Evolutionary conservation across 2,329 filamentous ascomycete genomes (phyloP), one percentile per base, ranked within the genome.

Genomic region (Colletotrichum sp.): DNA sequence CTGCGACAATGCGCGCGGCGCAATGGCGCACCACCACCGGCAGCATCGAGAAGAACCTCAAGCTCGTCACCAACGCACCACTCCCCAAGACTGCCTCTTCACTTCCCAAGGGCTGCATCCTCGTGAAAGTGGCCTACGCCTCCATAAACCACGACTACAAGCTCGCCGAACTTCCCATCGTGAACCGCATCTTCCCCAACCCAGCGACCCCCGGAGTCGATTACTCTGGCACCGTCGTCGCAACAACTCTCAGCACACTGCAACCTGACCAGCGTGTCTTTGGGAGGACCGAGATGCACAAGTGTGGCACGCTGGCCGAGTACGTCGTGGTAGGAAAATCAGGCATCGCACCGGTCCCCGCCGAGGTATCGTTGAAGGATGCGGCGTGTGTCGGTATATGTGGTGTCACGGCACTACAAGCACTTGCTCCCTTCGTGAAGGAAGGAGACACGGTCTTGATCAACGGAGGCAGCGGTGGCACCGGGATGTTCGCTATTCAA

Each of bases 131-230:
- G 66, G 79, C 83, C 65, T 83, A 84, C 77, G 83, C 85, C 1
- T 81, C 84, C 6, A 80, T 89, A 28, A 90, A 90, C 79, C 88
- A 88, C 75, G 89, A 90, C 80, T 86, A 86, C 84, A 90, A 90
- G 76, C 59, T 88, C 6, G 79, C 83, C n/a, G 86, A 87, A 63
- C 7, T 44, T 13, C 67, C 55, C 21, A 65, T 87, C 5, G 84
- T 84, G 7, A 83, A 83, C 28, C 69, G 83, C 63, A 74, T 84
- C 8, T 71, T 84, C 28, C 70, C 79, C 39, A 80, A 79, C 10
- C 89, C 89, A n/a, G 85, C 85, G 10, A 87, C 83, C 2, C 87
- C 87, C 0, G 87, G 87, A 18, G 84, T 87, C 77, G 90, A 92
- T 78, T 89, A 90, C 77, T 84, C 85, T 77, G 91, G 91, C 24